Percentiles rank a stretch among this genome's conserved stretches.
phyloP scores from a whole-genome alignment of 208 protist genomes.

The Acanthamoeba castellanii region DNA sequence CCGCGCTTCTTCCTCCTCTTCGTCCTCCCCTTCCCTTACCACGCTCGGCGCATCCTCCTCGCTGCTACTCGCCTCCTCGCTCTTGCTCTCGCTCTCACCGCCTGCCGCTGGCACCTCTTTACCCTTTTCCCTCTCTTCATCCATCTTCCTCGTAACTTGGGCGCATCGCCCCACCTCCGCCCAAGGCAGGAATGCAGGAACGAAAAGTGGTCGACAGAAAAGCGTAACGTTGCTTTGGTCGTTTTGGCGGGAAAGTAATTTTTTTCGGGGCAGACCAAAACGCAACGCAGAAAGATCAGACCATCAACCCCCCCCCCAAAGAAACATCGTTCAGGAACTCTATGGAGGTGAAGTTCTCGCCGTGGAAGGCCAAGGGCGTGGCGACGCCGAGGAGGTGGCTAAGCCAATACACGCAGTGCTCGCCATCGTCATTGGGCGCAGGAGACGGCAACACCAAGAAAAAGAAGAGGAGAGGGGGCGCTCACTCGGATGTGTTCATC shows the following conservation, averaged over 20 bases:
- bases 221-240: too few species aligned
- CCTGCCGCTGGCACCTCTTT: not conserved
- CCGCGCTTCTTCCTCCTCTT: not conserved
- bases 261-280: too few species aligned
- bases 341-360: not conserved
- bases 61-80: not conserved
- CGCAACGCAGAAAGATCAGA: too few species aligned
- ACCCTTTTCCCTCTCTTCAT: not conserved
- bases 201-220: not conserved
- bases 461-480: not conserved
- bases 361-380: conserved; percentile 21
- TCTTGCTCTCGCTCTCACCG: not conserved
- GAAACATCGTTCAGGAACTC: too few species aligned
- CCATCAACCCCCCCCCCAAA: too few species aligned
- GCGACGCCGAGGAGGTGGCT: conserved; percentile 2
- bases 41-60: not conserved
- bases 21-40: not conserved
- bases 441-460: not conserved
- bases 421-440: not conserved
- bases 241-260: too few species aligned
- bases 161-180: too few species aligned
- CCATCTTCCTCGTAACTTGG: not conserved
- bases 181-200: too few species aligned
- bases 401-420: not conserved
- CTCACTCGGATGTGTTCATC: conserved; percentile 33